Evolutionary conservation across 164 flowering plant genomes (phyloP).

Genomic region (Stephania japonica): DNA sequence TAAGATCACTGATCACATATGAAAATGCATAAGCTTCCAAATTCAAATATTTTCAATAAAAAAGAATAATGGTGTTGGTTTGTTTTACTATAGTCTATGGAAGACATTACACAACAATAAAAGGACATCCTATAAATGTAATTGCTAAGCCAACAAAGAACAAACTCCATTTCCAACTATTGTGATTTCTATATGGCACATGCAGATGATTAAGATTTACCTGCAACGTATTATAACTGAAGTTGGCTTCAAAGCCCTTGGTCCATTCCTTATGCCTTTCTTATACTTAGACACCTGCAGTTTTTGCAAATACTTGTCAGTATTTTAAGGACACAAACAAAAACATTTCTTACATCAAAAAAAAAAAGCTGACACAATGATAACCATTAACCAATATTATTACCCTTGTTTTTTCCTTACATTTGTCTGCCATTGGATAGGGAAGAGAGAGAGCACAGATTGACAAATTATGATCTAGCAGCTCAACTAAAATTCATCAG

Average conservation of each 20-base stretch:
- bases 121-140: neutral
- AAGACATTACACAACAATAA: too few relatives aligned
- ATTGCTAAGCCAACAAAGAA: neutral
- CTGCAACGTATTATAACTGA: constrained; percentile 84
- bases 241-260: constrained; percentile 34
- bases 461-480: neutral
- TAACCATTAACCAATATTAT: too few relatives aligned
- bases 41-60: neutral
- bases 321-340: neutral
- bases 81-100: neutral
- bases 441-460: neutral
- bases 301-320: constrained; percentile 5
- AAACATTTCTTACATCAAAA: neutral
- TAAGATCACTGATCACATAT: neutral
- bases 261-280: constrained; percentile 85
- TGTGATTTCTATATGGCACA: neutral
- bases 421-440: neutral
- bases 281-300: constrained; percentile 65
- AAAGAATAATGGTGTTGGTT: neutral
- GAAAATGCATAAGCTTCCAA: neutral
- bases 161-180: neutral
- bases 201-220: constrained; percentile 27
- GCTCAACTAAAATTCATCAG: neutral
- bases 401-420: too few relatives aligned
- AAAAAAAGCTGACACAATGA: too few relatives aligned